A percentile compares a stretch with the other conserved stretches of the same genome.
These are phyloP conservation scores for Ophiostoma australiae DNA, from an alignment of 2,329 filamentous ascomycete genomes.

Conservation along the genomic window DNA sequence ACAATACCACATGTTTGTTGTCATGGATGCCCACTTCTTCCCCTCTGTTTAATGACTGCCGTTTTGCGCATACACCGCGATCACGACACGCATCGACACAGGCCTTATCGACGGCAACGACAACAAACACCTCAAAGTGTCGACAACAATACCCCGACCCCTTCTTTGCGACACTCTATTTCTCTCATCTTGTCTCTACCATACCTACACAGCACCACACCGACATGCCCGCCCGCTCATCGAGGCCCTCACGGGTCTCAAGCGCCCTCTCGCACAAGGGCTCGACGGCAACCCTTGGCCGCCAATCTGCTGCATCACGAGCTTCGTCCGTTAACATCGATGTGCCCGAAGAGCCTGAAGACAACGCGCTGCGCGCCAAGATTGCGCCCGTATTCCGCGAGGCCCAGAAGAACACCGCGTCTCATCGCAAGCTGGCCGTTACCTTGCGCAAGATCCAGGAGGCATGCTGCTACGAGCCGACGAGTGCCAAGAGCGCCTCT, in stretches of 20 bases:
- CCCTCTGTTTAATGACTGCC: conserved; percentile 11
- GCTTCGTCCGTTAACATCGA: conserved; percentile 43
- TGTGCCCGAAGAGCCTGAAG: conserved; percentile 66
- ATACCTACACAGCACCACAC: neutral
- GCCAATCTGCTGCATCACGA: conserved; percentile 45
- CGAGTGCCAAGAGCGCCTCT: conserved; percentile 37
- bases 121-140: neutral
- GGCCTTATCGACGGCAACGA: neutral
- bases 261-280: conserved; percentile 39
- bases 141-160: neutral
- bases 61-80: conserved; percentile 1
- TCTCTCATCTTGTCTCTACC: neutral
- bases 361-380: conserved; percentile 66
- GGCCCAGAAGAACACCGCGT: conserved; percentile 83
- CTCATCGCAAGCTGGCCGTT: conserved; percentile 83
- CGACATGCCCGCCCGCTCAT: conserved; percentile 48
- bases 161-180: neutral
- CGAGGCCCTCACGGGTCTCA: conserved; percentile 44
- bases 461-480: conserved; percentile 65
- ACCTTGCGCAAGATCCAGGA: conserved; percentile 88
- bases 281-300: conserved; percentile 37
- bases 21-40: conserved; percentile 20
- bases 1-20: conserved; percentile 24
- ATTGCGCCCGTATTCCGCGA: conserved; percentile 70
- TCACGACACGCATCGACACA: neutral